These are phyloP conservation scores for Ensete ventricosum DNA, from an alignment of 176 grass and related monocot species.

Conservation along the genomic window DNA sequence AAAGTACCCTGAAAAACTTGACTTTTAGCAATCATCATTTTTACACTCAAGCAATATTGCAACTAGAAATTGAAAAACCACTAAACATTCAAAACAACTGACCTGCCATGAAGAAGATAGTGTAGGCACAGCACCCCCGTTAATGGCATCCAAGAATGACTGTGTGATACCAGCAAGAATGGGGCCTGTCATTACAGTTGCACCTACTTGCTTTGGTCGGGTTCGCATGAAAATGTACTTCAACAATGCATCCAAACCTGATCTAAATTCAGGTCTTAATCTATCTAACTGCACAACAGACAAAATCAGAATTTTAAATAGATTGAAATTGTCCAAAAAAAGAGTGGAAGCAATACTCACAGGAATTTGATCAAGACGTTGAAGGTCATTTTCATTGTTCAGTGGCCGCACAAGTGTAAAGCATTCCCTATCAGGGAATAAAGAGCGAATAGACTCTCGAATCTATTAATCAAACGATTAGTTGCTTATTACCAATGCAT, in stretches of 20 bases:
- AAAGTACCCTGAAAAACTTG: too few species aligned
- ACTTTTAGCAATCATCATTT: too few species aligned
- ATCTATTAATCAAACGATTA: constrained; percentile 33
- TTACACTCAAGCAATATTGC: neutral
- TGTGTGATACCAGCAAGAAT: constrained; percentile 89
- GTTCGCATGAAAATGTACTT: constrained; percentile 94
- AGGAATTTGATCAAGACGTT: constrained; percentile 77
- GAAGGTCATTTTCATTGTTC: constrained; percentile 91
- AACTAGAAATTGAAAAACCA: neutral
- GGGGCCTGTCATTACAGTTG: constrained; percentile 89
- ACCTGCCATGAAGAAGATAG: constrained; percentile 99
- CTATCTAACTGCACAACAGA: constrained; percentile 56
- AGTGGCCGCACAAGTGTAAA: constrained; percentile 85
- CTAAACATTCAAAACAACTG: neutral
- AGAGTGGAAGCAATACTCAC: constrained; percentile 33
- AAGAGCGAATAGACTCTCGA: constrained; percentile 82
- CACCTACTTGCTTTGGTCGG: constrained; percentile 86
- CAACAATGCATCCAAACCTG: constrained; percentile 74
- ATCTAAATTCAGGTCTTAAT: constrained; percentile 73
- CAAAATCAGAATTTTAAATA: constrained; percentile 15
- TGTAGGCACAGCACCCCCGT: constrained; percentile 76
- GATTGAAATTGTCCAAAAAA: neutral
- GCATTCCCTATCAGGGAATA: constrained; percentile 96
- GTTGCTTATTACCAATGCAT: constrained; percentile 1
- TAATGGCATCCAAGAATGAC: constrained; percentile 95